Evolutionary conservation across 331 rosid genomes (phyloP).

Genomic region (Phaseolus coccineus): DNA sequence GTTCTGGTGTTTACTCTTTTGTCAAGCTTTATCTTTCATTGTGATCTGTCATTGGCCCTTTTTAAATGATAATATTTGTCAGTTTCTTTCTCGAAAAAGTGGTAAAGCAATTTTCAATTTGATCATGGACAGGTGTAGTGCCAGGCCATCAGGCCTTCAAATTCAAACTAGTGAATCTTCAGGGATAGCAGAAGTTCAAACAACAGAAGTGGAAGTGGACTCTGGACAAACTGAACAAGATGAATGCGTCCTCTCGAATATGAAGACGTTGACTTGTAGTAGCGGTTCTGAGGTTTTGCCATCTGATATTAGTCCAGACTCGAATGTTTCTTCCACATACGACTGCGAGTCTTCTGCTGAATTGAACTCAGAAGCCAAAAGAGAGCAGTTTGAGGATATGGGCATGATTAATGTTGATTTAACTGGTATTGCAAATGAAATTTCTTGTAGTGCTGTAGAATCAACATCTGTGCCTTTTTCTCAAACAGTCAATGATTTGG

Average conservation of each 20-base stretch:
- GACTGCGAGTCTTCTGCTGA: constrained; percentile 45
- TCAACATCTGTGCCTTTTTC: constrained; percentile 40
- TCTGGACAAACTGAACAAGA: constrained; percentile 51
- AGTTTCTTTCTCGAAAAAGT: constrained; percentile 1
- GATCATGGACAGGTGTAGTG: constrained; percentile 61
- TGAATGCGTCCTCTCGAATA: constrained; percentile 44
- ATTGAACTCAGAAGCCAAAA: constrained; percentile 44
- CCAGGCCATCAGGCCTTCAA: constrained; percentile 69
- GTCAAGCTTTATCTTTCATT: constrained; percentile 18
- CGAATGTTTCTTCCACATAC: constrained; percentile 49
- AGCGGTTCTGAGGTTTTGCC: constrained; percentile 42
- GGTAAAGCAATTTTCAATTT: constrained; percentile 35
- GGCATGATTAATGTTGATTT: constrained; percentile 42
- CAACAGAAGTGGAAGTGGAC: constrained; percentile 48
- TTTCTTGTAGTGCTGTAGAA: constrained; percentile 46
- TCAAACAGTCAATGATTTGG: constrained; percentile 40
- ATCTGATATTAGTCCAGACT: constrained; percentile 42
- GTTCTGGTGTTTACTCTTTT: background rate
- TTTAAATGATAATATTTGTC: background rate
- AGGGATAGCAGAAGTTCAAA: constrained; percentile 48
- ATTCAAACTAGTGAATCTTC: constrained; percentile 59
- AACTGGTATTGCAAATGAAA: constrained; percentile 43
- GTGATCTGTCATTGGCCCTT: background rate
- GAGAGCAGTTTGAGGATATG: constrained; percentile 45
- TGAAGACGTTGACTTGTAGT: constrained; percentile 36